phyloP scores from a whole-genome alignment of 2,329 filamentous ascomycete genomes.

The Alternaria novae-zelandiae region DNA sequence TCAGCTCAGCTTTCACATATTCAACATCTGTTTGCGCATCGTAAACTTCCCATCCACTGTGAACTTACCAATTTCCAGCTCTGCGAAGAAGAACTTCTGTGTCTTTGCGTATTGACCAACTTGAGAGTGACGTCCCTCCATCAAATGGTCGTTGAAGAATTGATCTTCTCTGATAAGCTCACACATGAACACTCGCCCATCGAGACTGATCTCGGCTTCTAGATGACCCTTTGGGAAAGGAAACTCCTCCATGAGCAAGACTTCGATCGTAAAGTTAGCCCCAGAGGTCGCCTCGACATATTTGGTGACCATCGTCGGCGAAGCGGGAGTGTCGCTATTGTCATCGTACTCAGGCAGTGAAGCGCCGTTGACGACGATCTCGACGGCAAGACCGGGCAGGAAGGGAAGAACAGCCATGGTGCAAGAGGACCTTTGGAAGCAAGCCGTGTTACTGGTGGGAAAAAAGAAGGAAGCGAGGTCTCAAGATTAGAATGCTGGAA shows the following conservation, averaged over 20 bases:
- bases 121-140: no score
- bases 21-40: no score
- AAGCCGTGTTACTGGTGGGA: background rate
- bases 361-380: background rate
- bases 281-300: background rate
- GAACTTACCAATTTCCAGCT: background rate
- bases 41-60: no score
- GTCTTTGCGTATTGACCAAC: accelerated
- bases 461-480: background rate
- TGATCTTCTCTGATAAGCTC: no score
- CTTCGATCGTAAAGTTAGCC: background rate
- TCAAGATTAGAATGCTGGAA: background rate
- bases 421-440: accelerated
- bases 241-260: background rate
- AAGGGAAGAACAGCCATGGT: background rate
- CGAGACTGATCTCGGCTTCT: background rate
- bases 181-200: background rate
- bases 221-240: background rate
- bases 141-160: no score
- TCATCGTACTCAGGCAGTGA: background rate
- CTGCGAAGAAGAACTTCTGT: background rate
- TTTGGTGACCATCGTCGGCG: background rate
- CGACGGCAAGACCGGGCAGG: background rate
- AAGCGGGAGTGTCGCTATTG: background rate
- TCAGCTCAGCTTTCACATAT: background rate